Evolutionary conservation across 2,329 filamentous ascomycete species (phyloP), one percentile per base, ranked within the genome.

Genomic region (Drechslera avenae): DNA sequence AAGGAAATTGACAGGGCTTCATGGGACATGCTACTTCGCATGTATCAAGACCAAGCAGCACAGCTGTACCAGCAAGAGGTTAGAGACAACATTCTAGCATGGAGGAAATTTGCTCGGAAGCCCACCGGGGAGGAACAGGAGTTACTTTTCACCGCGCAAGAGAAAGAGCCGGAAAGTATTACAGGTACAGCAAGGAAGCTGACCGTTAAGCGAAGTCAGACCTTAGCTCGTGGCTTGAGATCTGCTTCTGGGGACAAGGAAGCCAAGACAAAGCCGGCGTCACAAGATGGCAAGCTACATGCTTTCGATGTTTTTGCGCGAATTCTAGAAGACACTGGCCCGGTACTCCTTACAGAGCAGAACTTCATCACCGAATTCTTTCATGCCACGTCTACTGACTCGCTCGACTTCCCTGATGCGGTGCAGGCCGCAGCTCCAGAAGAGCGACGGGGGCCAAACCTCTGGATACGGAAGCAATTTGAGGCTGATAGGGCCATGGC

Each of bases 361-460:
- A 97, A 97, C 69, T 99, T 97, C 69, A 81, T 97, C 40, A 86
- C 96, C n/a, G 91, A 96, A 62, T 94, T 97, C 73, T 97, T 97
- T 81, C 93, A 97, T 64, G 85, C 94, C 19, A 90, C 88, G n/a
- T 95, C 91, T 2, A 80, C 93, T 21, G 87, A 91, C 64, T 87
- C 86, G 30, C 76, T 83, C 13, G 92, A 97, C 68, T 97, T 97
- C 68, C 82, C 88, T 1, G 94, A 97, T 59, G 83, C 87, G 2
- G 87, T 97, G 14, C 79, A 83, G 16, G 81, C 83, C 2, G 79
- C 80, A 2, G 76, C 82, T 18, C 90, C 91, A 5, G 83, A 86
- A 34, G 81, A 86, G 31, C 85, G 93, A 39, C 81, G 81, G 34
- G 86, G 88, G 17, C 86, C 86, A 13, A 90, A 96, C 64, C 76